phyloP scores from a whole-genome alignment of 371 early-diverging fungal species.

The Coemansia sp. region DNA sequence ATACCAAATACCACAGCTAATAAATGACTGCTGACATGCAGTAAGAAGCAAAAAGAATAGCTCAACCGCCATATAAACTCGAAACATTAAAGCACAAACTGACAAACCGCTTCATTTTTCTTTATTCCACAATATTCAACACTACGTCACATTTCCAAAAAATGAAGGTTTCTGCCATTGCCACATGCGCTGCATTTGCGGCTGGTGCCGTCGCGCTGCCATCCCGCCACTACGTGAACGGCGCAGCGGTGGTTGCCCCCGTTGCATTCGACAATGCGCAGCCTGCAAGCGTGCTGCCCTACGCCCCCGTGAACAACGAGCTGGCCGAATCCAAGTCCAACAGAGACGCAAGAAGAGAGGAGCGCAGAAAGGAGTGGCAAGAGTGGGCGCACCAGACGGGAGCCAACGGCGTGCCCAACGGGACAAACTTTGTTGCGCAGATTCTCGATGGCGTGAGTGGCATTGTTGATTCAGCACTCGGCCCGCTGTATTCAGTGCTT shows the following conservation, averaged over 20 bases:
- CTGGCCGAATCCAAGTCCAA: constrained; percentile 16
- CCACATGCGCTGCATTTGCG: constrained; percentile 12
- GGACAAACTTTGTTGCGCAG: constrained; percentile 38
- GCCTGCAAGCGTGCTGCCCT: not conserved
- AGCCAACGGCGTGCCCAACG: constrained; percentile 38
- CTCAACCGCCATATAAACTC: too few species aligned
- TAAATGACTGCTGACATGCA: too few species aligned
- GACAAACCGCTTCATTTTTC: too few species aligned
- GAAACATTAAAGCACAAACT: too few species aligned
- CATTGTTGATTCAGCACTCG: constrained; percentile 47
- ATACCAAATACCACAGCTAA: too few species aligned
- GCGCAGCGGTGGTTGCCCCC: constrained; percentile 14
- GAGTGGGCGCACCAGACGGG: constrained; percentile 42
- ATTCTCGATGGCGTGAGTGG: constrained; percentile 46
- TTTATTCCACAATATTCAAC: too few species aligned
- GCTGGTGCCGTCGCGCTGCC: constrained; percentile 24
- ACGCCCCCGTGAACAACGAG: not conserved
- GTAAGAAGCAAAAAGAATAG: too few species aligned
- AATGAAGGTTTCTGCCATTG: constrained; percentile 24
- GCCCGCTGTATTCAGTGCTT: constrained; percentile 40
- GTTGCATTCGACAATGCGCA: constrained; percentile 15
- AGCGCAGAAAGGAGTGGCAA: constrained; percentile 44
- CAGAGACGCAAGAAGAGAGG: constrained; percentile 38
- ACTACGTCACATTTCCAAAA: not conserved
- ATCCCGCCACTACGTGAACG: constrained; percentile 14